Conservation (phyloP, 2,329 filamentous ascomycete genomes). For the Fusarium poae region DNA sequence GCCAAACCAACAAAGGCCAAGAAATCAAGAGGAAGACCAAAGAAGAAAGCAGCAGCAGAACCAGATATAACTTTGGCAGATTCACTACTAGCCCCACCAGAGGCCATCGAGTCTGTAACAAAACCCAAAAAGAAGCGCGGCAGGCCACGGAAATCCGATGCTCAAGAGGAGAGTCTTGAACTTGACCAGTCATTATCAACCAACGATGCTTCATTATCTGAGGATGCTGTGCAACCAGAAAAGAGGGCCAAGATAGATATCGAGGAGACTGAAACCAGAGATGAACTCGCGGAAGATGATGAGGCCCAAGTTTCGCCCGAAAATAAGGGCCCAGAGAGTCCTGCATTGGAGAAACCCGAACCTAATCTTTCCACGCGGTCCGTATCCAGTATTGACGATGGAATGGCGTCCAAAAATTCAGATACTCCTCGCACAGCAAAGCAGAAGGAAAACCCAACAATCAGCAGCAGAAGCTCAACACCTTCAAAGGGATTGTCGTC, state of each 20-base stretch:
- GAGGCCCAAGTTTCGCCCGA: not conserved
- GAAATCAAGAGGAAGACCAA: slow-evolving; percentile 53
- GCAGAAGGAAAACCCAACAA: slow-evolving; percentile 17
- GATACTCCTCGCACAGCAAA: not conserved
- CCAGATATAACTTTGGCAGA: slow-evolving; percentile 22
- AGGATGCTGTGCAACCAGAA: slow-evolving; percentile 13
- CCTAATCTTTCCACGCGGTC: slow-evolving; percentile 5
- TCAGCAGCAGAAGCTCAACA: slow-evolving; percentile 17
- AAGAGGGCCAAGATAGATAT: slow-evolving; percentile 11
- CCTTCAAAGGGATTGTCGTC: slow-evolving; percentile 38
- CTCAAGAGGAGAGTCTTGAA: slow-evolving; percentile 20
- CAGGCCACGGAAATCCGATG: slow-evolving; percentile 56
- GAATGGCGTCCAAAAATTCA: slow-evolving; percentile 6
- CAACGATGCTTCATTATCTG: slow-evolving; percentile 17
- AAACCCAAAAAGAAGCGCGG: slow-evolving; percentile 57
- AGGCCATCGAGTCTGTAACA: slow-evolving; percentile 19
- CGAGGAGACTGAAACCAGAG: slow-evolving; percentile 10
- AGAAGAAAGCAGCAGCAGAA: slow-evolving; percentile 43
- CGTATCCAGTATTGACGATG: slow-evolving; percentile 8
- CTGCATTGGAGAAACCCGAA: slow-evolving; percentile 29
- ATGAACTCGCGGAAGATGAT: slow-evolving; percentile 3
- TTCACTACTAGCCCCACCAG: slow-evolving; percentile 6
- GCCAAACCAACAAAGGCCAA: slow-evolving; percentile 43
- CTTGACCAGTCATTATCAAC: not conserved
- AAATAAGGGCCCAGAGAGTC: slow-evolving; percentile 7